phyloP scores from a whole-genome alignment of 148 eudicot species.

The Rhododendron molle region DNA sequence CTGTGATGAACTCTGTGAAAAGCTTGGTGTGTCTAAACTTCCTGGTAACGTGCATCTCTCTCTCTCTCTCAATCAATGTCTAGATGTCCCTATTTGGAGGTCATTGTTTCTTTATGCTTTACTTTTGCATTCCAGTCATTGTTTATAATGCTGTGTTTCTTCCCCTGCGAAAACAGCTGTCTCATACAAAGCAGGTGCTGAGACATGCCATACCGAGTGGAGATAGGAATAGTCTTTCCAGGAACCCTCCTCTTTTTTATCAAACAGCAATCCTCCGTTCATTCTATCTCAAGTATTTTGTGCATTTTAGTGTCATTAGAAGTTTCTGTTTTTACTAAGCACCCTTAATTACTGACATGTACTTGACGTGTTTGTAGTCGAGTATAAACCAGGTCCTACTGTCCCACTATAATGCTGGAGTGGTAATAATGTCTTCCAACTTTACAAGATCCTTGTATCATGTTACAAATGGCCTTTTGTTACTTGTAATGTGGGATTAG shows the following conservation, averaged over 20 bases:
- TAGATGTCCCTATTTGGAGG: not conserved
- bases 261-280: not conserved
- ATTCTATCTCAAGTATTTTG: not conserved
- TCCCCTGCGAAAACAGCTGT: not conserved
- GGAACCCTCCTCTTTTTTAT: not conserved
- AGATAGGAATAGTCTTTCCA: not conserved
- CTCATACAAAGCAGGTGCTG: not conserved
- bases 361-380: too few relatives aligned
- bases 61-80: not conserved
- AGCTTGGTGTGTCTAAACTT: constrained; percentile 81
- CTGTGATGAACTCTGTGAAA: constrained; percentile 87
- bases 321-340: not conserved
- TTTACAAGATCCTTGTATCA: not conserved
- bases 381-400: not conserved
- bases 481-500: not conserved
- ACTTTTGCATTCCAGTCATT: not conserved
- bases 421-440: not conserved
- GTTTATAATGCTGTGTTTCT: not conserved
- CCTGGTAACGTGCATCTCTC: constrained; percentile 52
- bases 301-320: not conserved
- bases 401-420: not conserved
- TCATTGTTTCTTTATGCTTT: not conserved
- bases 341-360: not conserved
- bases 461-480: not conserved
- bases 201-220: not conserved